Evolutionary conservation across 306 rosid species (phyloP).

Genomic region (Psophocarpus tetragonolobus): DNA sequence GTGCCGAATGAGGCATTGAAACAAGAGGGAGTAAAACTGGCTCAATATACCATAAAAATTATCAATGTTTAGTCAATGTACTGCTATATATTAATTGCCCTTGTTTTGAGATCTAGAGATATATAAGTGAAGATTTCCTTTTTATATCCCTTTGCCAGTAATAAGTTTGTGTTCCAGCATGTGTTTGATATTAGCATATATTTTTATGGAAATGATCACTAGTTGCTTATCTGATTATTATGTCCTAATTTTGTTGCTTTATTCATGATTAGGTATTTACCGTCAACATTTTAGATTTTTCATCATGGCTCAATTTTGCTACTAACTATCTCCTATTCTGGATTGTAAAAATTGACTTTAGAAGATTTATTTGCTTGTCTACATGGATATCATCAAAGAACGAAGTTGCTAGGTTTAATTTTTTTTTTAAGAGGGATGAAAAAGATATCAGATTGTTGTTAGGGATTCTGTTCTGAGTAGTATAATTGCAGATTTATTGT

Average conservation of each 20-base stretch:
- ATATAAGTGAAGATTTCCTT: neutral
- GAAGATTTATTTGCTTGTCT: conserved; percentile 1
- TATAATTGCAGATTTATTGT: conserved; percentile 1
- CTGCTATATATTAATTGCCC: neutral
- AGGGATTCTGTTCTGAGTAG: conserved; percentile 6
- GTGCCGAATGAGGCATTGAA: neutral
- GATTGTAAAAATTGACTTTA: neutral
- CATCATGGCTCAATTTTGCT: neutral
- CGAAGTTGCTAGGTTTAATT: conserved; percentile 1
- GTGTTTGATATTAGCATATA: conserved; percentile 3
- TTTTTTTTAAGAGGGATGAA: neutral
- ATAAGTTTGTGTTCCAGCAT: neutral
- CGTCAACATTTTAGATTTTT: neutral
- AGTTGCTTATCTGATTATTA: neutral
- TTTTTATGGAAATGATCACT: neutral
- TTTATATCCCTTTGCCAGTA: conserved; percentile 16
- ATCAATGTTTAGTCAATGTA: neutral
- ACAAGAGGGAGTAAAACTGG: neutral
- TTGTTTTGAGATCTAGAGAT: conserved; percentile 10
- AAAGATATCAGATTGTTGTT: conserved; percentile 14
- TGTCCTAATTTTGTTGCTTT: conserved; percentile 7
- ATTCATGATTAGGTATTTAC: conserved; percentile 1
- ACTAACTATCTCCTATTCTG: neutral
- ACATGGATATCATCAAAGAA: conserved; percentile 1
- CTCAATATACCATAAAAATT: neutral